A percentile compares a stretch with the other conserved stretches of the same genome.
Evolutionary conservation across 2,329 filamentous ascomycete genomes (phyloP).

Genomic region (Talaromyces amestolkiae): DNA sequence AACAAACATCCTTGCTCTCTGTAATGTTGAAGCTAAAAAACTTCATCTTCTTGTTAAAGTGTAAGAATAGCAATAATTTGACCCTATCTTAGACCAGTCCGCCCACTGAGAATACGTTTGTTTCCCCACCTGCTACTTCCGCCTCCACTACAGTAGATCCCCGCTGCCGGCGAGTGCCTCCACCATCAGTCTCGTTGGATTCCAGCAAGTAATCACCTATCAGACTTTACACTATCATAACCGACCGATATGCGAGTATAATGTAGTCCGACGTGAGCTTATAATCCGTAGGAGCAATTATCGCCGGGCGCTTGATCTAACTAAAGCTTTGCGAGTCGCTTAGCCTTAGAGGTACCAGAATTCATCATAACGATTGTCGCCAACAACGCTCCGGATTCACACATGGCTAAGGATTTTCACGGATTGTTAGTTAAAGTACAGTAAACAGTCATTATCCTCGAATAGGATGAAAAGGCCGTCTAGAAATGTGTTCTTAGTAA

Average conservation of each 20-base stretch:
- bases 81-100: slow-evolving; percentile 30
- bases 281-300: background rate
- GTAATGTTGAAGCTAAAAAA: slow-evolving; percentile 54
- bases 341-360: background rate
- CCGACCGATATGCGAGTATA: background rate
- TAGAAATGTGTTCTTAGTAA: background rate
- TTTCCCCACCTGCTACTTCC: slow-evolving; percentile 36
- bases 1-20: slow-evolving; percentile 38
- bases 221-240: background rate
- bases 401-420: background rate
- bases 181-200: slow-evolving; percentile 44
- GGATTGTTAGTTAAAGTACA: background rate
- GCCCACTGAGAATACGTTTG: slow-evolving; percentile 30
- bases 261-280: background rate
- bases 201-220: background rate
- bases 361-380: background rate
- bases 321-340: background rate
- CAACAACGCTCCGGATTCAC: background rate
- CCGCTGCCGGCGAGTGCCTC: slow-evolving; percentile 46
- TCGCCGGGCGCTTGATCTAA: too few relatives aligned
- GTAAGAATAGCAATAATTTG: slow-evolving; percentile 51
- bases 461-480: background rate
- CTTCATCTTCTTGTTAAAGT: slow-evolving; percentile 46
- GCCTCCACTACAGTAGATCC: slow-evolving; percentile 34
- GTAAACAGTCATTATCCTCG: background rate